Base-by-base conservation (phyloP, 1,139 yeast species). In the Lodderomyces jiufengensis region DNA sequence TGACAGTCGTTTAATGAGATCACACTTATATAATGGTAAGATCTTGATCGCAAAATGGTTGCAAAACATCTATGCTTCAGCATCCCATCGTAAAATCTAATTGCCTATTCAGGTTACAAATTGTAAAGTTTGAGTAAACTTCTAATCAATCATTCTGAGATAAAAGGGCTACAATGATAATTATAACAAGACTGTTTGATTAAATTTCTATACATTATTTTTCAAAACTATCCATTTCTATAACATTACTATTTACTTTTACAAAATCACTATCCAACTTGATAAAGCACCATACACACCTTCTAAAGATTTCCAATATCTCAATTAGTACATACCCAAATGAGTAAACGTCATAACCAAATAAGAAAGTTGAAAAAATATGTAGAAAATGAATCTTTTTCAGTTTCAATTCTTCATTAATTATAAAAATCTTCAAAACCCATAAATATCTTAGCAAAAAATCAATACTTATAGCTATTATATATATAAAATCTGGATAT, bases 231-330 rank as follows among this genome's bases (percentile, higher is more conserved):
- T 18, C 20, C 20, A 18, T 49, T 40, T 54, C 55, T 24, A 59
- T 47, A 27, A 49, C 54, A 36, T 53, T 54, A 18, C 5, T 18
- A 5, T 11, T 31, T 23, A 62, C 45, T 51, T 73, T 75, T 41
- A 70, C 54, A 59, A 70, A 81, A 55, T 90, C 97, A 27, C 84
- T 75, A 50, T 90, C 97, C 23, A 88, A 63, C 54, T 94, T 82
- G 52, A 90, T 66, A 48, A 86, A 76, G 35, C 90, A 77, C 98
- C 98, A 92, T 40, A 87, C 61, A 78, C 92, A 86, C 49, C 98
- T 71, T 59, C 98, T 72, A 9, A 80, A 48, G 9, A 92, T 69
- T 55, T 92, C 98, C 37, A 88, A 59, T 8, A 76, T 50, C 50
- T 90, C 95, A 35, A 86, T 58, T 6, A 71, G 53, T 41, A 82